phyloP scores from a whole-genome alignment of 2,329 filamentous ascomycete species.

The Pyricularia sp. region DNA sequence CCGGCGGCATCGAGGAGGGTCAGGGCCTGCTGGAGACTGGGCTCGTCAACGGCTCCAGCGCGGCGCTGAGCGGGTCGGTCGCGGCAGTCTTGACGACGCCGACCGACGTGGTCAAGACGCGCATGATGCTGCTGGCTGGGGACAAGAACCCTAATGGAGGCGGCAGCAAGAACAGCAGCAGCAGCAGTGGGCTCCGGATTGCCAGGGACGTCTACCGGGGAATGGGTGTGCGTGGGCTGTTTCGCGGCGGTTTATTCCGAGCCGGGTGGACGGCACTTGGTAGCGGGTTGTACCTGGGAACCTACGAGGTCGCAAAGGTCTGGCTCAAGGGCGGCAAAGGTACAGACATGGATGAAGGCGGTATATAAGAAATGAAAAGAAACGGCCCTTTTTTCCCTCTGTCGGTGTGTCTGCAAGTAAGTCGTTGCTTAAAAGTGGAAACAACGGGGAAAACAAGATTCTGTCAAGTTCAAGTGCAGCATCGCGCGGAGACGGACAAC shows the following conservation, averaged over 20 bases:
- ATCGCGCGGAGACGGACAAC: background rate
- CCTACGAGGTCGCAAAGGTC: conserved; percentile 71
- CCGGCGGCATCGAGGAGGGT: conserved; percentile 6
- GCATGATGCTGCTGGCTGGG: conserved; percentile 69
- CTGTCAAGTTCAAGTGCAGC: background rate
- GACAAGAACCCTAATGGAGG: conserved; percentile 12
- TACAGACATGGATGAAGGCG: conserved; percentile 25
- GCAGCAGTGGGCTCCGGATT: conserved; percentile 40
- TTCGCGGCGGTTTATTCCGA: conserved; percentile 65
- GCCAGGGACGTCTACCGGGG: conserved; percentile 55
- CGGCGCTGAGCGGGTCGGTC: conserved; percentile 63
- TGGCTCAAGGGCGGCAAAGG: conserved; percentile 43
- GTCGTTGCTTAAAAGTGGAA: background rate
- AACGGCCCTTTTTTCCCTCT: background rate
- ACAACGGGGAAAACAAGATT: background rate
- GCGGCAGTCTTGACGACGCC: conserved; percentile 80
- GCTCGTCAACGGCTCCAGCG: conserved; percentile 61
- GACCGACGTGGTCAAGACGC: conserved; percentile 81
- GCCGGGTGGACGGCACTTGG: conserved; percentile 75
- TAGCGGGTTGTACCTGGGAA: conserved; percentile 74
- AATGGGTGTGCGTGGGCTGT: conserved; percentile 64
- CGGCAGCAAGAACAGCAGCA: no score
- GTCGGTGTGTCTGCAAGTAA: background rate
- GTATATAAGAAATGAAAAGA: conserved; percentile 1
- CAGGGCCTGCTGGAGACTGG: conserved; percentile 54